Evolutionary conservation across 2,329 filamentous ascomycete genomes (phyloP), one percentile per base, ranked within the genome.

Genomic region (Neofusicoccum sp.): DNA sequence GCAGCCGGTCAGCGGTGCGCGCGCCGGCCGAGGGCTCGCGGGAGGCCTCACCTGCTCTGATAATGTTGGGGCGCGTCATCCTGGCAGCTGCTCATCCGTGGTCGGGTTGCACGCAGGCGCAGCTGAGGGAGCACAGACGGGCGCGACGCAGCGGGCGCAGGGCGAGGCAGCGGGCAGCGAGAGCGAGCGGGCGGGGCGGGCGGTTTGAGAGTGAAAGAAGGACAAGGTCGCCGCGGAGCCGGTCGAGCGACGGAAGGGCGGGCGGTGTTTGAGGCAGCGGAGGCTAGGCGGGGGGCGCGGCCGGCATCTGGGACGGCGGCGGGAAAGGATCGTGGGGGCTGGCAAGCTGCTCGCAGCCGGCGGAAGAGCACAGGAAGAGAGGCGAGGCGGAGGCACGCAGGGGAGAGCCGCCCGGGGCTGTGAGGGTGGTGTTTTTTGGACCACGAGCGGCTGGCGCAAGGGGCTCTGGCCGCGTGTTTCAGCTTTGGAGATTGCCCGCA

Each of bases 61-160:
- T 82, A 61, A 83, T 82, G 61, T 82, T 78, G 67, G 82, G 82
- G 66, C 82, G 77, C 68, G 81, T 82, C 82, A 84, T 84, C 26
- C 20, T 57, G 26, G 58, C 40, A 41, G 36, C 16, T 41, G 57
- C 30, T 48, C 57, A 60, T 60, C 33, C 57, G 45, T 30, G 44
- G 34, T 41, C 36, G 57, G 57, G 57, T 60, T 24, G 45, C 57
- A 60, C 57, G 38, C 16, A 31, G 51, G 51, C 51, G 51, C 51
- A 43, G 51, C 51, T 43, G 36, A 16, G 28, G 36, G 30, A 41
- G 49, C 49, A 54, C 49, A 54, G 49, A 54, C 49, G 5, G n/a
- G 4, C 34, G 24, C 33, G 51, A 12, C 9, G 48, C 26, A 31
- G 45, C 57, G 30, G 57, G 11, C 16, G 14, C 24, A 24, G n/a